Evolutionary conservation across 495 filamentous ascomycete species (phyloP), one percentile per base, ranked within the genome.

Genomic region (Acidiella bohemica): DNA sequence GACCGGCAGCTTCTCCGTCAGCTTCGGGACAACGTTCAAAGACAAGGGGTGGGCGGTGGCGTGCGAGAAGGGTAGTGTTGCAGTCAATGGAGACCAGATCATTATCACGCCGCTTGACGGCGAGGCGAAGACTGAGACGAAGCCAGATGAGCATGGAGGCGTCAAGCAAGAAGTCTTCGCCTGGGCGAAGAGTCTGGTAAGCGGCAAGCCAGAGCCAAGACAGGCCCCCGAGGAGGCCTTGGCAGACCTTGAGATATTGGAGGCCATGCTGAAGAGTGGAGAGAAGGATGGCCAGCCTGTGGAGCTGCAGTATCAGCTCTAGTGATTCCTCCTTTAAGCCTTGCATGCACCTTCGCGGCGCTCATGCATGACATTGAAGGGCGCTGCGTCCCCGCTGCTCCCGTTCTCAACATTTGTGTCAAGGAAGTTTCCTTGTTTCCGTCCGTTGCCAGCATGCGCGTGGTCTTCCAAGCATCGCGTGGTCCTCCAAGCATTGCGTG

Each of bases 221-320:
- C 77, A 84, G 57, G 62, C 62, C 0, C 75, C 77, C 2, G 75
- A 80, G 51, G 64, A 80, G 53, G 82, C 76, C 20, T 60, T 83
- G 51, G 70, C 61, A 12, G 82, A 87, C 65, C 55, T 88, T 41
- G 72, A 80, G 56, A 54, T 86, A 34, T 29, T 59, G 32, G 60
- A 80, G 59, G 67, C 67, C 47, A 75, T 81, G 64, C 55, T 81
- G 53, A 62, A 46, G 48, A 79, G 75, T 59, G 73, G 77, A 4
- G 74, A 77, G 43, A 51, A 61, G 28, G 55, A 67, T 27, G 76
- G 78, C 2, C 62, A 66, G 49, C 56, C 56, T 32, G 47, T 67
- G 42, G 45, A 57, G 27, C 21, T 49, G 32, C 45, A 41, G 32
- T 33, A 41, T 28, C 47, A 50, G 40, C 17, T 42, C 8, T 48